phyloP scores from a whole-genome alignment of 257 asterid genomes.

The Capsicum chinense region DNA sequence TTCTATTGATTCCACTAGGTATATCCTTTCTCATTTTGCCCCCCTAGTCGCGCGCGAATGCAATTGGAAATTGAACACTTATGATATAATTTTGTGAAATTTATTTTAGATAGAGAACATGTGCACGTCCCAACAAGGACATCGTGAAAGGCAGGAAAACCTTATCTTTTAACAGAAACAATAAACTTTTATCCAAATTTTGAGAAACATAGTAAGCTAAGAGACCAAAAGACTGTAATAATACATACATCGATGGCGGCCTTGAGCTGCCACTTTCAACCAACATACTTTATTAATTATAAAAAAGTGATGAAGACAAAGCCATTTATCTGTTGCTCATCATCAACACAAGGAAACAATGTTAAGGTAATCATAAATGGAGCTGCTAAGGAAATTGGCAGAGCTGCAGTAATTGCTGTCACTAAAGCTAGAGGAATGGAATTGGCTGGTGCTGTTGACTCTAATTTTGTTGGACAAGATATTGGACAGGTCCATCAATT shows the following conservation, averaged over 20 bases:
- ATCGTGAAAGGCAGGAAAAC: constrained; percentile 26
- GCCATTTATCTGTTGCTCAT: constrained; percentile 51
- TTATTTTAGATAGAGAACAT: neutral
- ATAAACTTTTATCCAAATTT: neutral
- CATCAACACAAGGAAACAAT: constrained; percentile 61
- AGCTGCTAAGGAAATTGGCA: constrained; percentile 87
- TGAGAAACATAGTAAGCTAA: constrained; percentile 13
- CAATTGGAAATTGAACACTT: neutral
- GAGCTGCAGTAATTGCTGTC: constrained; percentile 87
- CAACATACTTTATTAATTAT: constrained; percentile 28
- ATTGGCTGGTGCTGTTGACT: constrained; percentile 87
- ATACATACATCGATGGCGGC: constrained; percentile 46
- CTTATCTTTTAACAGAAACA: constrained; percentile 19
- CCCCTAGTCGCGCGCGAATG: too few relatives aligned
- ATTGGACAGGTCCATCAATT: constrained; percentile 62
- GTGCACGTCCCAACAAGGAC: neutral
- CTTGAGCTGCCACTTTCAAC: constrained; percentile 56
- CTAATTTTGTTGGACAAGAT: constrained; percentile 74
- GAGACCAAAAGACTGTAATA: neutral
- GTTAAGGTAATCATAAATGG: constrained; percentile 86
- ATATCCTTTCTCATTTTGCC: too few relatives aligned
- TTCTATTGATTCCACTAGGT: too few relatives aligned
- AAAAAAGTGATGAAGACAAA: constrained; percentile 9
- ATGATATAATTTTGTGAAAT: neutral
- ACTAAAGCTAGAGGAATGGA: constrained; percentile 92